Base-by-base conservation (phyloP, 179 eudicot species). In the Beta lomatogona region DNA sequence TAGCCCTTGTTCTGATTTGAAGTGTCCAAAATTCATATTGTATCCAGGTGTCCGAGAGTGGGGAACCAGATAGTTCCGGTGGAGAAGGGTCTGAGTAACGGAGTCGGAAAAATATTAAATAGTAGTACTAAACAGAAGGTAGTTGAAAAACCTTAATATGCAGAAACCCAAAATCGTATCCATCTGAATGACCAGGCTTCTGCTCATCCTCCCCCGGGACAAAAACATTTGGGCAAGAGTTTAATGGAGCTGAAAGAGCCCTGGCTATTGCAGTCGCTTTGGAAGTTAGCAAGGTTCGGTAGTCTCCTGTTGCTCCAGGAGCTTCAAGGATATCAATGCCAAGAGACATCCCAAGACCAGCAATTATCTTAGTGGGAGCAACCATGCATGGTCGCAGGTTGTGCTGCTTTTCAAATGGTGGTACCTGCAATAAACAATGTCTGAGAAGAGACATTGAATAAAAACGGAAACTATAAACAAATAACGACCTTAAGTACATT, bases 241-340 rank as follows among this genome's bases (percentile, higher is more conserved):
- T 82, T 61, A 85, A 75, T 85, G 99, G 97, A 84, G 98, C 92
- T 25, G 98, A 91, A 36, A 96, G 93, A 73, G 99, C 99, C 73
- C 80, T 87, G 67, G 93, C 96, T 70, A 96, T 96, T 53, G 99
- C 99, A 77, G 87, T 87, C 83, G 97, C 92, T 90, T 96, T 96
- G 63, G 96, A 91, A 76, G 97, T 94, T 73, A 96, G 85, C 65
- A 93, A 83, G 76, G 99, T 96, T 77, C 99, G 86, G 84, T 96
- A 96, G 81, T 96, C 99, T 85, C 99, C 99, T 52, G 98, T 96
- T 25, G 98, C 97, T 78, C 97, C 99, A 16, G 94, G 97, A 85
- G 98, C 99, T 89, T 96, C 99, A 71, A 96, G 92, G 55, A 96
- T 96, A 89, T 94, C 99, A 66, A 96, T 91, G 55, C 98, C 99